These are phyloP conservation scores for Elaeis guineensis DNA, from an alignment of 176 grass and related monocot genomes.

Conservation along the genomic window DNA sequence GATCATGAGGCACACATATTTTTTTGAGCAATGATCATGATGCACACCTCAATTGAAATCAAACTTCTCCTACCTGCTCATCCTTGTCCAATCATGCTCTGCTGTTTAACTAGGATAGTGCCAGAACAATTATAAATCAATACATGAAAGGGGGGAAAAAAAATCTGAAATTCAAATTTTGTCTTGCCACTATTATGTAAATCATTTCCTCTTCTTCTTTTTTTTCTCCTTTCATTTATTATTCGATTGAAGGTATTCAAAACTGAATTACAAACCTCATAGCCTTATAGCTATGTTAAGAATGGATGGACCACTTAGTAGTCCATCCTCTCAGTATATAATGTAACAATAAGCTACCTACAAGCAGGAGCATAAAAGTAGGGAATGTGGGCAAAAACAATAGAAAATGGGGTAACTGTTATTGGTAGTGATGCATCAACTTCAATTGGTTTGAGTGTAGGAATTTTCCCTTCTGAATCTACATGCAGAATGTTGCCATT, in stretches of 20 bases:
- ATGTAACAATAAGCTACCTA: slow-evolving; percentile 30
- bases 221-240: slow-evolving; percentile 1
- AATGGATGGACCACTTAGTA: slow-evolving; percentile 71
- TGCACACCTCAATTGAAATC: too few relatives aligned
- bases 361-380: slow-evolving; percentile 60
- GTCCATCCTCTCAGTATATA: slow-evolving; percentile 27
- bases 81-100: too few relatives aligned
- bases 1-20: too few relatives aligned
- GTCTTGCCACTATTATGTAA: slow-evolving; percentile 12
- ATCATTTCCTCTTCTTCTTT: slow-evolving; percentile 5
- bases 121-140: slow-evolving; percentile 11
- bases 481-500: slow-evolving; percentile 57
- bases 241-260: slow-evolving; percentile 23
- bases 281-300: slow-evolving; percentile 39
- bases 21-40: too few relatives aligned
- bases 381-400: slow-evolving; percentile 80
- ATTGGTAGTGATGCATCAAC: slow-evolving; percentile 50
- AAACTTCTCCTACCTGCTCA: too few relatives aligned
- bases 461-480: slow-evolving; percentile 51
- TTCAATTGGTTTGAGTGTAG: slow-evolving; percentile 46
- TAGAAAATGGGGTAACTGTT: slow-evolving; percentile 62
- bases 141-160: background rate
- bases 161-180: too few relatives aligned
- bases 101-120: too few relatives aligned
- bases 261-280: slow-evolving; percentile 33